phyloP scores from a whole-genome alignment of 768 basidiomycete species.

The Boletus patriciae region DNA sequence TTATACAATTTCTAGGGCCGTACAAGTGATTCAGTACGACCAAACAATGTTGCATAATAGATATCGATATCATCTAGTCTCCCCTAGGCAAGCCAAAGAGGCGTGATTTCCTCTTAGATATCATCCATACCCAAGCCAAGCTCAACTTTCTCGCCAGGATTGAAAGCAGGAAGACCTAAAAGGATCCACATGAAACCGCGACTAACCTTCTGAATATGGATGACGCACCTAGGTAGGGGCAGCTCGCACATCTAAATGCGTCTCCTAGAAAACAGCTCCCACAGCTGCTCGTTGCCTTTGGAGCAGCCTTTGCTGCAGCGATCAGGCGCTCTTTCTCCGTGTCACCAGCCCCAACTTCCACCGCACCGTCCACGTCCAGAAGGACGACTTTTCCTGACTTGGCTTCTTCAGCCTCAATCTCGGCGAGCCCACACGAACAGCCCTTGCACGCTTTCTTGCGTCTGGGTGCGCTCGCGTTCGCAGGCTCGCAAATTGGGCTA shows the following conservation, averaged over 20 bases:
- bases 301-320: constrained; percentile 65
- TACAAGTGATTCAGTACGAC: constrained; percentile 1
- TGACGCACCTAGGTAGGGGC: constrained; percentile 89
- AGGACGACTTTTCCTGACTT: constrained; percentile 61
- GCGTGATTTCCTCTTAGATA: constrained; percentile 45
- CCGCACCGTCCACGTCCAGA: constrained; percentile 59
- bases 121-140: constrained; percentile 89
- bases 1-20: constrained; percentile 3
- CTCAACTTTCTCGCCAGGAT: constrained; percentile 97
- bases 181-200: constrained; percentile 7
- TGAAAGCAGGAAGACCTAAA: constrained; percentile 94
- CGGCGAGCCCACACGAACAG: constrained; percentile 95
- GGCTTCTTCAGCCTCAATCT: constrained; percentile 84
- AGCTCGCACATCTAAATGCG: constrained; percentile 94
- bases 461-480: constrained; percentile 48
- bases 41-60: background rate
- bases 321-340: constrained; percentile 65
- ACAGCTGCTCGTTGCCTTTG: constrained; percentile 93
- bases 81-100: background rate
- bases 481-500: constrained; percentile 72
- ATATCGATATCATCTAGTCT: constrained; percentile 2
- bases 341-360: constrained; percentile 55
- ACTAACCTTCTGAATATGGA: constrained; percentile 4
- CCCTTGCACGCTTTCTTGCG: constrained; percentile 93
- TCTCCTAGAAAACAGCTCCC: constrained; percentile 98